phyloP scores from a whole-genome alignment of 164 flowering plant species.

The Vitis rotundifolia region DNA sequence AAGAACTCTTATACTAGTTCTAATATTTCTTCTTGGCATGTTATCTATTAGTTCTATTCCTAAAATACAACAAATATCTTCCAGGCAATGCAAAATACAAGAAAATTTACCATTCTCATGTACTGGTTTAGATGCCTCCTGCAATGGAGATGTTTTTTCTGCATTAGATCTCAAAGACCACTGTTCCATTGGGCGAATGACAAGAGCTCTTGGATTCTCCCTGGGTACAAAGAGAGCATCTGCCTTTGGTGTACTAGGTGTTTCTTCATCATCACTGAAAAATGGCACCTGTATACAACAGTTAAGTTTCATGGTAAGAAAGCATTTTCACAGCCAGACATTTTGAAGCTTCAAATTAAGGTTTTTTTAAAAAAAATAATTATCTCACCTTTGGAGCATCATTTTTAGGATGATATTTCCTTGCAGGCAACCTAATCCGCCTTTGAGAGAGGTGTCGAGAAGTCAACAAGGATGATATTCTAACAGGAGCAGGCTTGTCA shows the following conservation, averaged over 20 bases:
- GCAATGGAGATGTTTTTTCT: slow-evolving; percentile 47
- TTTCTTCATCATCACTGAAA: slow-evolving; percentile 84
- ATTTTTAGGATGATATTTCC: slow-evolving; percentile 78
- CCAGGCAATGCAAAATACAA: not conserved
- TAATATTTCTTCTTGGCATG: too few relatives aligned
- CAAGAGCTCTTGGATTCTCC: slow-evolving; percentile 91
- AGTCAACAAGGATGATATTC: slow-evolving; percentile 82
- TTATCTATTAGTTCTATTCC: too few relatives aligned
- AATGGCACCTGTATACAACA: slow-evolving; percentile 70
- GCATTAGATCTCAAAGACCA: slow-evolving; percentile 49
- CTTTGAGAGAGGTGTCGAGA: slow-evolving; percentile 86
- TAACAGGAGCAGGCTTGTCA: slow-evolving; percentile 80
- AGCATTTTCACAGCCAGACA: not conserved
- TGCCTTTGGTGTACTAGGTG: slow-evolving; percentile 89
- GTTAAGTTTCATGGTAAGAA: not conserved
- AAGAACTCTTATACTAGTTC: too few relatives aligned
- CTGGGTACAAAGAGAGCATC: slow-evolving; percentile 94
- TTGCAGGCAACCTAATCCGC: slow-evolving; percentile 75
- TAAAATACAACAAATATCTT: too few relatives aligned
- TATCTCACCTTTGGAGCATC: slow-evolving; percentile 70
- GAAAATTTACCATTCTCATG: slow-evolving; percentile 63
- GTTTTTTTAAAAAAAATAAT: not conserved
- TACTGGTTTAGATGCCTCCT: slow-evolving; percentile 34
- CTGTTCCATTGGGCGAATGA: slow-evolving; percentile 76
- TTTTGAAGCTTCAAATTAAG: too few relatives aligned